Evolutionary conservation across 345 rosid species (phyloP), one percentile per base, ranked within the genome.

Genomic region (Laguncularia racemosa): DNA sequence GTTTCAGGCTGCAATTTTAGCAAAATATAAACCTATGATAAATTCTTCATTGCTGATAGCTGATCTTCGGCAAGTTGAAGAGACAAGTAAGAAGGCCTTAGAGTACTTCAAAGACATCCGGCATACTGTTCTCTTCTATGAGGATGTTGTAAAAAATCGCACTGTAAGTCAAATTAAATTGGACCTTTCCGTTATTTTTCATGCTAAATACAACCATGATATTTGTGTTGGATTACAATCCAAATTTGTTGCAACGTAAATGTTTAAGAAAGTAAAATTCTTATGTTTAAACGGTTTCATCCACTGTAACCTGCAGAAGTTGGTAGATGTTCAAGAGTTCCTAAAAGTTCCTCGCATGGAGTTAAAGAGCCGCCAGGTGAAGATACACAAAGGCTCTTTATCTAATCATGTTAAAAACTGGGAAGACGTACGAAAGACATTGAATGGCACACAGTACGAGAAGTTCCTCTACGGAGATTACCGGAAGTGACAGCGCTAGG

Each of bases 1-100:
- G 45, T 72, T 79, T 67, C 88, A 93, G 99, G 99, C 99, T 19
- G 96, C 81, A 71, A 82, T 90, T 68, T 85, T 95, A 56, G 99
- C 99, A 12, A 82, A 76, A 1, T 95, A 95, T 73, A 95, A 87
- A 65, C 96, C 99, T 59, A 56, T 56, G 7, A 71, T 95, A 64
- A 85, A 90, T 67, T 67, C 97, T 14, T 79, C 80, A 3, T 65
- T 76, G 72, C 75, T 95, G 52, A 45, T 88, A 51, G 64, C 64
- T 15, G 81, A 81, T 58, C 73, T 95, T 65, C 78, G 76, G 78
- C 83, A 84, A 73, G 83, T 85, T 26, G 83, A 82, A 73, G 89
- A 76, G 44, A 85, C 75, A 65, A 80, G 89, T 19, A 61, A 74
- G 52, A 87, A 79, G 65, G 97, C 92, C 40, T 73, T 90, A 67